A percentile compares a stretch with the other conserved stretches of the same genome.
These are phyloP conservation scores for Euphrasia arctica DNA, from an alignment of 305 asterid species.

Conservation along the genomic window DNA sequence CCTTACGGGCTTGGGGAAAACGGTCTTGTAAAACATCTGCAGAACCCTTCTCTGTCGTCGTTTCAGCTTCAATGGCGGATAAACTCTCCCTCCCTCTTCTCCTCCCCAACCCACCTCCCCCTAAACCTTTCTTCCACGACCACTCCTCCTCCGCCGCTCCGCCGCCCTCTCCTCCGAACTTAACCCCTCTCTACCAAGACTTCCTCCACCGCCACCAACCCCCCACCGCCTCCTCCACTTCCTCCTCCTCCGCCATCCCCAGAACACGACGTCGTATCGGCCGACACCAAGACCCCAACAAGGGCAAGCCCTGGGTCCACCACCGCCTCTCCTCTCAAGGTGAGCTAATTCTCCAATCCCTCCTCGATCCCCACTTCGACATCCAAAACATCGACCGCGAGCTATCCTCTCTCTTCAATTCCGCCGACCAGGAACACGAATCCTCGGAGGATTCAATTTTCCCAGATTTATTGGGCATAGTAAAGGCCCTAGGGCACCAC, in stretches of 20 bases:
- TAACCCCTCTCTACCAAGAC: slow-evolving; percentile 39
- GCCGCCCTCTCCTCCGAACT: slow-evolving; percentile 30
- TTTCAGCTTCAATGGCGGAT: slow-evolving; percentile 65
- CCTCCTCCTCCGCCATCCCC: slow-evolving; percentile 35
- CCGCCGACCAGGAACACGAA: slow-evolving; percentile 20
- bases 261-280: slow-evolving; percentile 68
- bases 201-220: slow-evolving; percentile 37
- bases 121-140: slow-evolving; percentile 71
- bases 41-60: slow-evolving; percentile 22
- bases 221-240: slow-evolving; percentile 27
- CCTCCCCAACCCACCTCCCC: slow-evolving; percentile 80
- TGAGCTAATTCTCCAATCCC: slow-evolving; percentile 54
- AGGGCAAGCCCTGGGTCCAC: slow-evolving; percentile 83
- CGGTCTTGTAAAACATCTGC: neutral
- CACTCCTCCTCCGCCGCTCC: slow-evolving; percentile 33
- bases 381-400: slow-evolving; percentile 33
- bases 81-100: slow-evolving; percentile 75
- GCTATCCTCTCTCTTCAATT: slow-evolving; percentile 37
- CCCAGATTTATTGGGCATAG: slow-evolving; percentile 56
- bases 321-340: slow-evolving; percentile 69
- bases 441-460: slow-evolving; percentile 29
- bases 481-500: slow-evolving; percentile 65
- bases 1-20: neutral
- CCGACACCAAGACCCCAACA: slow-evolving; percentile 60
- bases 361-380: slow-evolving; percentile 50